Conservation (phyloP, 108 stramenopile genomes). For the Cyclotella sp. region DNA sequence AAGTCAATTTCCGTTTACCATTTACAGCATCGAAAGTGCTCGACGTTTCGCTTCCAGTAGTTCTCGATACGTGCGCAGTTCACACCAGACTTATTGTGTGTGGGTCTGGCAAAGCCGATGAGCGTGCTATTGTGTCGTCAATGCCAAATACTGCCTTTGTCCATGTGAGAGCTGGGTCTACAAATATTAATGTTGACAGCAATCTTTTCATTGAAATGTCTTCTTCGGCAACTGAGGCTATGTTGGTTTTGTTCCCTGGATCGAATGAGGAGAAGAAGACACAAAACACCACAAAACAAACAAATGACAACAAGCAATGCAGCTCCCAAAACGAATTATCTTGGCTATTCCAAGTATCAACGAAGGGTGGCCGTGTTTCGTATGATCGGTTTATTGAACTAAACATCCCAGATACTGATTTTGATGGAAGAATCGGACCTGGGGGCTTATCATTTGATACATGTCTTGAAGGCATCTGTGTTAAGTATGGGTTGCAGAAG, state of each 20-base stretch:
- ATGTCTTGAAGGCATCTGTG: slow-evolving; percentile 53
- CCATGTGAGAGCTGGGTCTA: slow-evolving; percentile 21
- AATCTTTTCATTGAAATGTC: slow-evolving; percentile 30
- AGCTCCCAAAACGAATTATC: slow-evolving; percentile 27
- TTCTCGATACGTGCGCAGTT: slow-evolving; percentile 31
- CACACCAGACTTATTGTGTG: slow-evolving; percentile 37
- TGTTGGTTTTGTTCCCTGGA: slow-evolving; percentile 12
- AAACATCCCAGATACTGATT: slow-evolving; percentile 56
- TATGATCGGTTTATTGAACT: slow-evolving; percentile 56
- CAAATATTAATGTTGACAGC: slow-evolving; percentile 20
- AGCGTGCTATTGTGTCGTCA: slow-evolving; percentile 51
- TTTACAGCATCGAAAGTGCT: slow-evolving; percentile 70
- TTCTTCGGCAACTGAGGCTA: slow-evolving; percentile 23
- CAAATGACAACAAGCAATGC: background rate
- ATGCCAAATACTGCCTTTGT: slow-evolving; percentile 42
- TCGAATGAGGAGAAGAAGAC: background rate
- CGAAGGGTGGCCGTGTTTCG: slow-evolving; percentile 46
- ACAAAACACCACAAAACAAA: slow-evolving; percentile 1
- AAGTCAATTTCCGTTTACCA: slow-evolving; percentile 51
- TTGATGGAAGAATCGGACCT: slow-evolving; percentile 57
- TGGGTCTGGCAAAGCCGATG: slow-evolving; percentile 35
- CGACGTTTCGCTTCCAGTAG: slow-evolving; percentile 56
- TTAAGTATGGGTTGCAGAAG: slow-evolving; percentile 58
- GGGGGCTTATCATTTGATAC: slow-evolving; percentile 71
- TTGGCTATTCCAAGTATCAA: slow-evolving; percentile 44